phyloP scores from a whole-genome alignment of 768 basidiomycete genomes.

The Calocybe cyanea region DNA sequence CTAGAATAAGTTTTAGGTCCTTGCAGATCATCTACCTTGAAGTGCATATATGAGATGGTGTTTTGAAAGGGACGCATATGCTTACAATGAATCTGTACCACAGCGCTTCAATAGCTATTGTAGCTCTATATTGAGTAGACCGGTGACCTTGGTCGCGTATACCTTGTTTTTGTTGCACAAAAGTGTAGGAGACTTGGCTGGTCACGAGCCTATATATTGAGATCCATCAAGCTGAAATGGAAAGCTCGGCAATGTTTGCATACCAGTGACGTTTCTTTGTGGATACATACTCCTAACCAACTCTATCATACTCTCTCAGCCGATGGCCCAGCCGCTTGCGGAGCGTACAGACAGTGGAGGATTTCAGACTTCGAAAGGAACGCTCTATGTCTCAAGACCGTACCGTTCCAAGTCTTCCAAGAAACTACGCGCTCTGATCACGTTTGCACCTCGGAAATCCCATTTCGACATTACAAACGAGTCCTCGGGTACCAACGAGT shows the following conservation, averaged over 20 bases:
- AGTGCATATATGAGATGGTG: constrained; percentile 35
- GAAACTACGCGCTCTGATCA: constrained; percentile 77
- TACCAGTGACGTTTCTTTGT: no score
- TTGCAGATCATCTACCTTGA: constrained; percentile 60
- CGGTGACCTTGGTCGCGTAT: no score
- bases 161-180: no score
- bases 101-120: no score
- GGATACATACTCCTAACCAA: no score
- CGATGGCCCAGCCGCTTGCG: constrained; percentile 1
- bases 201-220: no score
- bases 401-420: constrained; percentile 71
- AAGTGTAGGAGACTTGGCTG: no score
- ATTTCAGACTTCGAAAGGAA: constrained; percentile 57
- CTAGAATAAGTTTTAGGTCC: constrained; percentile 38
- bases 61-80: constrained; percentile 45
- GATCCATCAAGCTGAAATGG: neutral
- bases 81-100: no score
- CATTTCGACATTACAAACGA: constrained; percentile 82
- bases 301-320: no score
- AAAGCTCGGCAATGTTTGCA: no score
- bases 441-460: constrained; percentile 84
- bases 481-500: constrained; percentile 73
- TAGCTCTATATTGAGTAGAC: no score
- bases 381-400: constrained; percentile 71
- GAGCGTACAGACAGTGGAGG: constrained; percentile 34